Base-by-base conservation (phyloP, 2,329 filamentous ascomycete genomes). In the Apiospora rasikravindrae region DNA sequence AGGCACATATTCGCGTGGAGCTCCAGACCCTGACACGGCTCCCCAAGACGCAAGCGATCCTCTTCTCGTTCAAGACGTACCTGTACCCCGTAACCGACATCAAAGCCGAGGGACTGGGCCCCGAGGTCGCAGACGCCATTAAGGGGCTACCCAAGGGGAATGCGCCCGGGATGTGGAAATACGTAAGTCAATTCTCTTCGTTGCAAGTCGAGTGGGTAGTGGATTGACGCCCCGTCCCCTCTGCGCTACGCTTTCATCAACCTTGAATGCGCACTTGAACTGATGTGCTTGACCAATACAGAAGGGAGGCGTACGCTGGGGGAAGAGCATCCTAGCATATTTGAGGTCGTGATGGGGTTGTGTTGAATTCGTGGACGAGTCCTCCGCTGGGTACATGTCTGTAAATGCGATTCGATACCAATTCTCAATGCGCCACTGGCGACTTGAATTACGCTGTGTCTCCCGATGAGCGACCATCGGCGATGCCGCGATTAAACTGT, bases 31-130 rank as follows among this genome's bases (percentile, higher is more conserved):
- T 89, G 42, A 86, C 82, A 1, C 82, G 87, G 1, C 81, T 89
- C 10, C 87, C 87, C 0, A 76, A 81, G 71, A 86, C 84, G 0
- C 77, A 77, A 2, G 84, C 85, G 0, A 77, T 89, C 1, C 76
- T 89, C 16, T 89, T 89, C 77, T 87, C 86, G 13, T 88, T 89
- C 81, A 89, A 89, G 79, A 88, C 87, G 0, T 88, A 88, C 72
- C 72, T 88, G 22, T 88, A 88, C 69, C 83, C 85, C 0, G 72
- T 89, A 0, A 73, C 77, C 11, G 82, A 87, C 3, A 82, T 89
- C 75, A 88, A 85, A 74, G 81, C 77, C 0, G 87, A 89, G 68
- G 87, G 86, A 0, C 77, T 84, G 1, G 87, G 87, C 0, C 80
- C 79, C 0, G 77, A 83, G 44, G 78, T 89, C 22, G 87, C 86